Evolutionary conservation across 768 basidiomycete genomes (phyloP), one percentile per base, ranked within the genome.

Genomic region (Lyophyllum shimeji): DNA sequence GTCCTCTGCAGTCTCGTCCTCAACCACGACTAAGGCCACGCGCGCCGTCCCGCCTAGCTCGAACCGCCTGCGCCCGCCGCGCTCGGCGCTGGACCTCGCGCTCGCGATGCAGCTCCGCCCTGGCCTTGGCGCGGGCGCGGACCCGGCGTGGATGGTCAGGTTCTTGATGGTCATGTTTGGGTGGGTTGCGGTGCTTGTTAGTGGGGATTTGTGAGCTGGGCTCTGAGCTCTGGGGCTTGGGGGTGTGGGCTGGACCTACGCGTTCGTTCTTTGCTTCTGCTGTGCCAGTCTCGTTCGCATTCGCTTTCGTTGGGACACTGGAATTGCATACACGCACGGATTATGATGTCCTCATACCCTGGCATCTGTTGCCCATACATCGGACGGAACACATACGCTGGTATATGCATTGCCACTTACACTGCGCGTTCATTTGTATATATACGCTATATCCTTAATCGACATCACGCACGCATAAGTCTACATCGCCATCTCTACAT

Each of bases 81-180:
- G 70, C 62, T 77, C 79, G 18, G 77, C 78, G 12, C 70, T 85
- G 37, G 89, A 90, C 63, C 77, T 88, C 45, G 89, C 86, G 17
- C 79, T 91, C 6, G 87, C 87, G 43, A 86, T 90, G 86, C 89
- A 90, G 68, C 77, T 90, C 46, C 79, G 87, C 27, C 87, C 87
- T 5, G 87, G 88, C 1, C 70, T 89, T 20, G 88, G 87, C 34
- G 69, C 80, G 11, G 85, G 87, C 39, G 84, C 87, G 11, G 89
- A 90, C 63, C 79, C 87, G 6, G 88, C 88, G 34, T 90, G 87
- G 87, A 81, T 89, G 76, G 86, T 90, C 47, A 74, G 88, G 56
- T 90, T 89, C 66, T 69, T 90, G 70, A 89, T 91, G 88, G 76
- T 84, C 27, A 79, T 89, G 69, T 90, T 87, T 67, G 89, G 88